Base-by-base conservation (phyloP, 169 alveolate species). In the Amoebophrya sp. region DNA sequence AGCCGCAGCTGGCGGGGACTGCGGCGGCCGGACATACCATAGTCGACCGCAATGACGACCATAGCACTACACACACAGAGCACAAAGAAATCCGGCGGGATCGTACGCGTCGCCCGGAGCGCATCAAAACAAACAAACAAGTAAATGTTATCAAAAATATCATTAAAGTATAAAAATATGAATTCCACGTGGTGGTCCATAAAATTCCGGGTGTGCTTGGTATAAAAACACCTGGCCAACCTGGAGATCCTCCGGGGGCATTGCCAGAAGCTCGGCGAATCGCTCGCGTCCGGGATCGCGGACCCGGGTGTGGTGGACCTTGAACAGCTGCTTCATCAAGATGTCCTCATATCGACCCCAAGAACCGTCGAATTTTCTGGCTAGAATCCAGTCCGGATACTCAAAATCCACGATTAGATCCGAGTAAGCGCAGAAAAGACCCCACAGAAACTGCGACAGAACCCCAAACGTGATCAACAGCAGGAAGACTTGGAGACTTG, bases 201-300 rank as follows among this genome's bases (percentile, higher is more conserved):
- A n/a, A n/a, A n/a, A n/a, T n/a, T n/a, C n/a, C 65, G 65, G 65
- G 6, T 18, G 65, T 6, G 6, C 18, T 47, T 65, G 2, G 83
- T 65, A 65, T 36, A 65, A 18, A 6, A 65, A 26, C 83, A 65
- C 83, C 33, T 65, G 83, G 83, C 26, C 26, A 29, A 65, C 83
- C 83, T 65, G 39, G 39, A 65, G 83, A 1, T 65, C 83, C 38
- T 65, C 83, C 83, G 83, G 83, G 39, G 83, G 83, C 83, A 65
- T 29, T 36, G 18, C 83, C 83, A 65, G 26, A 29, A 65, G 26
- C 33, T 65, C 83, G 3, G 33, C 2, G 2, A 65, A 65, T 36
- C 26, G 83, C 83, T 36, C 83, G 83, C 83, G 83, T 10, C 2
- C 12, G 33, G 83, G 83, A 10, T 65, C 2, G 10, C 0, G 33